These are phyloP conservation scores for Exophiala aquamarina DNA, from an alignment of 2,329 filamentous ascomycete genomes.

Conservation along the genomic window DNA sequence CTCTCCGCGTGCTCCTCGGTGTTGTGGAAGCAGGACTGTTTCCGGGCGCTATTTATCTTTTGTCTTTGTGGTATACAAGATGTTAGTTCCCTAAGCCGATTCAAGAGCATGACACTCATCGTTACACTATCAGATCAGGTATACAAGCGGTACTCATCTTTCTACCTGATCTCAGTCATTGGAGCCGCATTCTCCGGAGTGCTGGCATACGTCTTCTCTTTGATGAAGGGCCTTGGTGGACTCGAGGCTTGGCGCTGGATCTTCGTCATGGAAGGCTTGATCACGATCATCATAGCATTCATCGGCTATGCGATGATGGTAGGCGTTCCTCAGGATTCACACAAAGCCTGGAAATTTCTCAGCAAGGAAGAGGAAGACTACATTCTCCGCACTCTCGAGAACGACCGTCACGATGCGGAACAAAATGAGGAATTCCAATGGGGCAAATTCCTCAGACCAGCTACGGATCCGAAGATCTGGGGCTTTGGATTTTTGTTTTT, in stretches of 20 bases:
- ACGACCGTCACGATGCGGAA: conserved; percentile 56
- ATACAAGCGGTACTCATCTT: conserved; percentile 22
- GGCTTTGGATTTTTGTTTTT: conserved; percentile 51
- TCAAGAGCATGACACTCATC: not conserved
- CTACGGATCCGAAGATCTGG: conserved; percentile 54
- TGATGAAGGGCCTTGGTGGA: conserved; percentile 23
- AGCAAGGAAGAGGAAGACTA: conserved; percentile 31
- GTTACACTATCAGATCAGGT: conserved; percentile 23
- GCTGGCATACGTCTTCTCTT: conserved; percentile 15
- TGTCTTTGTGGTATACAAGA: conserved; percentile 17
- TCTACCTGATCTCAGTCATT: conserved; percentile 13
- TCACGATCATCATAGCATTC: conserved; percentile 29
- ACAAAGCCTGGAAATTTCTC: conserved; percentile 28
- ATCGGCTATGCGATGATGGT: conserved; percentile 30
- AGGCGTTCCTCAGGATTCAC: conserved; percentile 27
- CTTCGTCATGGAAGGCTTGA: conserved; percentile 26
- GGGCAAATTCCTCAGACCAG: conserved; percentile 41
- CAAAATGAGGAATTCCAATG: conserved; percentile 51
- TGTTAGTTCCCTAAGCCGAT: conserved; percentile 18
- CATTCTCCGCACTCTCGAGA: conserved; percentile 44
- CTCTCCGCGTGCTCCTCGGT: conserved; percentile 51
- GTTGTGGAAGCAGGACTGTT: conserved; percentile 53
- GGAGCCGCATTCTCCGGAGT: conserved; percentile 6
- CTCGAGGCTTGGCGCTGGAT: conserved; percentile 29
- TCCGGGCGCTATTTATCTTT: conserved; percentile 15